A percentile compares a stretch with the other conserved stretches of the same genome.
Evolutionary conservation across 768 basidiomycete genomes (phyloP).

Genomic region (Auriscalpium vulgare): DNA sequence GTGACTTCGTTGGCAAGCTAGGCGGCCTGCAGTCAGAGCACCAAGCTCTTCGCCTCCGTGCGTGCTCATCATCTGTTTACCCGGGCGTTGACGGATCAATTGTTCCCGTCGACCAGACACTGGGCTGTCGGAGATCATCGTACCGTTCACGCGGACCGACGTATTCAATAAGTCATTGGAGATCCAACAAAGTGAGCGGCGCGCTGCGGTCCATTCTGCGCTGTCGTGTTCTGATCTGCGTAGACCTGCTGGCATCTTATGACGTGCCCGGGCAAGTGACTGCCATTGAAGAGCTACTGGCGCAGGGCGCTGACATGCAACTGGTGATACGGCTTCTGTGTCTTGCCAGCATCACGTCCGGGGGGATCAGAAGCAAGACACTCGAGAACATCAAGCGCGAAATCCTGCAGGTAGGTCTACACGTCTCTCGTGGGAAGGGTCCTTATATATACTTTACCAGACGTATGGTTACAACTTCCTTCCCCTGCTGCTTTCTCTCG

Average conservation of each 20-base stretch:
- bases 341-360: slow-evolving; percentile 74
- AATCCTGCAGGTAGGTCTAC: slow-evolving; percentile 59
- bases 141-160: slow-evolving; percentile 77
- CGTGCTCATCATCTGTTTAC: slow-evolving; percentile 24
- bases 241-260: slow-evolving; percentile 93
- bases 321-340: slow-evolving; percentile 75
- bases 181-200: slow-evolving; percentile 79
- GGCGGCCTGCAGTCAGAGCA: slow-evolving; percentile 91
- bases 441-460: slow-evolving; percentile 33
- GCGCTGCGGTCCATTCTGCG: not conserved
- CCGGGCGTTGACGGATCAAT: not conserved
- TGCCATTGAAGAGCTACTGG: slow-evolving; percentile 88
- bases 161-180: slow-evolving; percentile 88
- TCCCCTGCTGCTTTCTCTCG: slow-evolving; percentile 58
- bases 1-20: slow-evolving; percentile 92
- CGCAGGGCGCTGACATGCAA: slow-evolving; percentile 78
- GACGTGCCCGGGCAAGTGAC: slow-evolving; percentile 70
- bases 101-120: slow-evolving; percentile 53
- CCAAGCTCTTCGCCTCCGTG: slow-evolving; percentile 82
- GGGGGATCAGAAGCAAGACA: slow-evolving; percentile 80
- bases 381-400: slow-evolving; percentile 89
- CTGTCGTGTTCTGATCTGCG: not conserved
- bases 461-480: slow-evolving; percentile 71
- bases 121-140: slow-evolving; percentile 84
- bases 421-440: not conserved